These are phyloP conservation scores for Brasilioporus rufonigricans DNA, from an alignment of 768 basidiomycete genomes.

Conservation along the genomic window DNA sequence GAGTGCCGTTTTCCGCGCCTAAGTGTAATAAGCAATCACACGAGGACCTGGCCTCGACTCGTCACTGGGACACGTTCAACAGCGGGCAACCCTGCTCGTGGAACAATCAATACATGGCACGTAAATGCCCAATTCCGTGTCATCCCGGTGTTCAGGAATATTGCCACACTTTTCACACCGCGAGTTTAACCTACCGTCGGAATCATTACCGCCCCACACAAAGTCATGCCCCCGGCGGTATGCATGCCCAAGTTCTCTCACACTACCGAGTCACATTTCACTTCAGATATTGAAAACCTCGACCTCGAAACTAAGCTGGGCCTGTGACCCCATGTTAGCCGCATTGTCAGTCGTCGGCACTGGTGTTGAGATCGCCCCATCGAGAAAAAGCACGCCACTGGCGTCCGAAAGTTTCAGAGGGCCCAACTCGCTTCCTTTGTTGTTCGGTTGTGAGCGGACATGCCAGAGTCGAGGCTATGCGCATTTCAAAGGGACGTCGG, in stretches of 20 bases:
- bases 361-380: not conserved
- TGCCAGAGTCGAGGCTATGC: constrained; percentile 17
- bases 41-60: not conserved
- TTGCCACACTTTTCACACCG: not conserved
- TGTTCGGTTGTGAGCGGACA: not conserved
- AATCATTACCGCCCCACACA: not conserved
- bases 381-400: not conserved
- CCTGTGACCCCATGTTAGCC: too few relatives aligned
- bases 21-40: not conserved
- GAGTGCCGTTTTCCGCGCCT: not conserved
- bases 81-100: constrained; percentile 16
- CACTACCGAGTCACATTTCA: not conserved
- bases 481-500: constrained; percentile 4
- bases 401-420: not conserved
- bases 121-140: constrained; percentile 4
- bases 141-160: not conserved
- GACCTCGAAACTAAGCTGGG: not conserved
- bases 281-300: not conserved
- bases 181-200: not conserved
- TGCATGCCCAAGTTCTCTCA: not conserved
- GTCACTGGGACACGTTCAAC: not conserved
- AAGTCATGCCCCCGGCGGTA: not conserved
- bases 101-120: constrained; percentile 4
- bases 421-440: not conserved
- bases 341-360: not conserved